These are phyloP conservation scores for Pythium graminicola DNA, from an alignment of 352 stramenopile genomes.

Conservation along the genomic window DNA sequence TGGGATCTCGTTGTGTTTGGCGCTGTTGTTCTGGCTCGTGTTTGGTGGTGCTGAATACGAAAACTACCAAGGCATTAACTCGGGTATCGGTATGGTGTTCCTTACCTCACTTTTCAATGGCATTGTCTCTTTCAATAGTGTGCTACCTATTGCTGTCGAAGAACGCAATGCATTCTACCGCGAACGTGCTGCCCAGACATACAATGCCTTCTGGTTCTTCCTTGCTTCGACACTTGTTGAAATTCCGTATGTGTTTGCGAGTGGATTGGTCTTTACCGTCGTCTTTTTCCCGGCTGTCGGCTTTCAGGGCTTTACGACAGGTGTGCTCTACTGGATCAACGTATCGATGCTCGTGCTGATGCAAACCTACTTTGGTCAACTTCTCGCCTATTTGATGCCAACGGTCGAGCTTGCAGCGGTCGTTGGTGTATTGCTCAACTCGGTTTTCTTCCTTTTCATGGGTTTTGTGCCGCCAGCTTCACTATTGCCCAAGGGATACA, in stretches of 20 bases:
- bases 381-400: conserved; percentile 43
- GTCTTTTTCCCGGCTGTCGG: conserved; percentile 59
- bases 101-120: conserved; percentile 53
- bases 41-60: conserved; percentile 30
- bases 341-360: conserved; percentile 47
- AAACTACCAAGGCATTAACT: conserved; percentile 24
- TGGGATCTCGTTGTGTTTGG: conserved; percentile 45
- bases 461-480: conserved; percentile 30
- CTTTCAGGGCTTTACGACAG: conserved; percentile 22
- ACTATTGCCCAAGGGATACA: conserved; percentile 19
- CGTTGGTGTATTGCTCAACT: conserved; percentile 32
- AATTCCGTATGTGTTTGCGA: conserved; percentile 32
- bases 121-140: conserved; percentile 85
- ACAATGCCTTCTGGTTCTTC: conserved; percentile 65
- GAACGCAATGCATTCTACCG: conserved; percentile 87
- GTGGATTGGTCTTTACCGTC: conserved; percentile 24
- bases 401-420: conserved; percentile 29
- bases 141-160: conserved; percentile 73
- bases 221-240: conserved; percentile 55
- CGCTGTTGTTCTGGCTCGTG: conserved; percentile 54
- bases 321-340: conserved; percentile 59
- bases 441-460: conserved; percentile 41
- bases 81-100: conserved; percentile 60
- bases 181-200: conserved; percentile 76
- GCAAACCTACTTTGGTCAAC: conserved; percentile 63